phyloP scores from a whole-genome alignment of 1,284 basidiomycete genomes.

The Bjerkandera adusta region DNA sequence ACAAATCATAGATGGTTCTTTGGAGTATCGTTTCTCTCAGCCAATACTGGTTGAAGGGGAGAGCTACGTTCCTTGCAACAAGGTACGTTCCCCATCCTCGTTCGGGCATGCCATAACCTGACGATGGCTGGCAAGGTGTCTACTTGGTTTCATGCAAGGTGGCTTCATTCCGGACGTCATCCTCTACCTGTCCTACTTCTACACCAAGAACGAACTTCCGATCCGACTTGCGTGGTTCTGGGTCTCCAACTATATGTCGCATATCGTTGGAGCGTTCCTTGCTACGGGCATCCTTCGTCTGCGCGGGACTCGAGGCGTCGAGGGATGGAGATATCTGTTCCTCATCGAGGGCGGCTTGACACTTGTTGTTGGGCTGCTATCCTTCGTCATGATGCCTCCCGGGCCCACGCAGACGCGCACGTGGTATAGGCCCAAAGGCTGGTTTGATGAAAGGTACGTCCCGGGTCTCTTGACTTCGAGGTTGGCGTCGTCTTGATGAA shows the following conservation, averaged over 20 bases:
- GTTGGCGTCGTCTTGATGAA: neutral
- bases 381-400: conserved; percentile 71
- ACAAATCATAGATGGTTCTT: conserved; percentile 41
- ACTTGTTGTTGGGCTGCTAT: conserved; percentile 52
- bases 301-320: conserved; percentile 51
- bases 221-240: conserved; percentile 68
- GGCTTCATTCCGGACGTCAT: conserved; percentile 66
- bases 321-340: conserved; percentile 59
- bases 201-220: conserved; percentile 66
- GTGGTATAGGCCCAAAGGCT: conserved; percentile 67
- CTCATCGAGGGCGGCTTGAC: conserved; percentile 56
- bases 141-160: conserved; percentile 52
- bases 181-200: conserved; percentile 70
- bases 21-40: conserved; percentile 57
- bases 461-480: neutral
- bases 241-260: conserved; percentile 55
- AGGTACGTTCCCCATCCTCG: conserved; percentile 30
- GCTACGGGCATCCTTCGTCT: conserved; percentile 59
- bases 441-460: conserved; percentile 53
- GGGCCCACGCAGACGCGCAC: conserved; percentile 66
- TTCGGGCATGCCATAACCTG: conserved; percentile 1
- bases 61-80: conserved; percentile 47
- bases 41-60: conserved; percentile 64
- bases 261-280: conserved; percentile 58
- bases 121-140: conserved; percentile 18